A percentile compares a stretch with the other conserved stretches of the same genome.
Conservation (phyloP, 1,284 basidiomycete species). For the Apiotrichum veenhuisii region DNA sequence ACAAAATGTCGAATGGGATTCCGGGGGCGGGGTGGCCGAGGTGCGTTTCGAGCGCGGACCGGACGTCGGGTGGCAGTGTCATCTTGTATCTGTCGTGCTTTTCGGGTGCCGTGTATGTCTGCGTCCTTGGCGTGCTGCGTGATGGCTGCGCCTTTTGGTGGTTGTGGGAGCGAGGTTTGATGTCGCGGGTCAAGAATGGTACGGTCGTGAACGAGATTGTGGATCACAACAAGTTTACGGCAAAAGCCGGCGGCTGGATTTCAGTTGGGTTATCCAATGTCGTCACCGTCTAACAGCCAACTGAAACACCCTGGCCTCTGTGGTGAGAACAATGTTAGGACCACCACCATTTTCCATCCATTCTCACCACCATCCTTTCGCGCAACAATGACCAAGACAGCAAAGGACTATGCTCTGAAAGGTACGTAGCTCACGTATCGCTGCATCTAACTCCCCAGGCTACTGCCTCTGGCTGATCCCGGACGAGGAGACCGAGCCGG, state of each 20-base stretch:
- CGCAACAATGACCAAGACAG: slow-evolving; percentile 1
- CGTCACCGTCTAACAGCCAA: not conserved
- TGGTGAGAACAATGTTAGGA: too few species aligned
- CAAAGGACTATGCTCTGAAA: slow-evolving; percentile 6
- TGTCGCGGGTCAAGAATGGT: too few species aligned
- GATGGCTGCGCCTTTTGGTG: too few species aligned
- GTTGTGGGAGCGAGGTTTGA: not conserved
- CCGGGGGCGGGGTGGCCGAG: not conserved
- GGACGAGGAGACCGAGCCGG: not conserved
- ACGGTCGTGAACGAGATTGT: too few species aligned
- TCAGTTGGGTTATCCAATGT: too few species aligned
- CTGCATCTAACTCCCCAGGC: too few species aligned
- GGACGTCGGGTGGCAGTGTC: slow-evolving; percentile 2
- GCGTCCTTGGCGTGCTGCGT: too few species aligned
- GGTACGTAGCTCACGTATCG: not conserved
- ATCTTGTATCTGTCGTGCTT: not conserved
- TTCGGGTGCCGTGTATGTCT: too few species aligned
- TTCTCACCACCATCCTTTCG: not conserved
- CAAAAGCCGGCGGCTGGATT: not conserved
- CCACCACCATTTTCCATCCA: not conserved
- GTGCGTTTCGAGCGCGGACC: not conserved
- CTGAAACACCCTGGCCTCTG: too few species aligned
- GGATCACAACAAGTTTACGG: not conserved
- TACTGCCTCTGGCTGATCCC: slow-evolving; percentile 28
- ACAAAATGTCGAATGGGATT: not conserved